These are phyloP conservation scores for Austroboletus novae-zelandiae DNA, from an alignment of 1,284 basidiomycete genomes.

Conservation along the genomic window DNA sequence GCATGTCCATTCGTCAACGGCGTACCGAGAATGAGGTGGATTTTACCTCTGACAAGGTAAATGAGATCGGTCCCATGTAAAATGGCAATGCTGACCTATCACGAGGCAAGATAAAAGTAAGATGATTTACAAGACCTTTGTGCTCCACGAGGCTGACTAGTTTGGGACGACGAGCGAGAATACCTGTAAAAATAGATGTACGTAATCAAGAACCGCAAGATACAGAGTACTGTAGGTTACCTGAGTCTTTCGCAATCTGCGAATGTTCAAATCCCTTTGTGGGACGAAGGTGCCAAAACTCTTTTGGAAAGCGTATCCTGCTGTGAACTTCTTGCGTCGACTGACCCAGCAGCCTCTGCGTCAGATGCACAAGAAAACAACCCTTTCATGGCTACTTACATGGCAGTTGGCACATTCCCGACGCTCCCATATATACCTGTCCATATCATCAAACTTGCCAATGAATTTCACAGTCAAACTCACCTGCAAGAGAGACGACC, in stretches of 20 bases:
- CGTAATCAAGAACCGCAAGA: background rate
- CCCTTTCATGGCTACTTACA: slow-evolving; percentile 23
- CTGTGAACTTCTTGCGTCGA: slow-evolving; percentile 13
- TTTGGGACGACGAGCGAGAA: slow-evolving; percentile 23
- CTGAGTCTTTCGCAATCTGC: slow-evolving; percentile 31
- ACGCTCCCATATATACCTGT: slow-evolving; percentile 66
- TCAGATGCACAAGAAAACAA: background rate
- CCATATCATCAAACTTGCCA: slow-evolving; percentile 8
- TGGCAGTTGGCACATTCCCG: slow-evolving; percentile 61
- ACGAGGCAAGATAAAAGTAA: slow-evolving; percentile 49
- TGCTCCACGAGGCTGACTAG: slow-evolving; percentile 30
- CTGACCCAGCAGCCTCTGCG: slow-evolving; percentile 8
- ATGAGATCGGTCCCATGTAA: background rate
- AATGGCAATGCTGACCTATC: slow-evolving; percentile 36
- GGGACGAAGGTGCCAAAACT: slow-evolving; percentile 41
- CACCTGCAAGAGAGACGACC: slow-evolving; percentile 73
- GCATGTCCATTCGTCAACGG: slow-evolving; percentile 43
- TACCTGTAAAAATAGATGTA: slow-evolving; percentile 30
- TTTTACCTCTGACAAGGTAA: slow-evolving; percentile 47
- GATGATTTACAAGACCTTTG: slow-evolving; percentile 33
- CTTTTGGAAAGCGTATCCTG: slow-evolving; percentile 33
- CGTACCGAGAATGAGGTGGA: slow-evolving; percentile 56
- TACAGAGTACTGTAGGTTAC: slow-evolving; percentile 9
- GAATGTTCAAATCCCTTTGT: slow-evolving; percentile 27
- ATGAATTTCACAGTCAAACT: slow-evolving; percentile 12